Evolutionary conservation across 2,329 filamentous ascomycete species (phyloP).

Genomic region (Chalara sp.): DNA sequence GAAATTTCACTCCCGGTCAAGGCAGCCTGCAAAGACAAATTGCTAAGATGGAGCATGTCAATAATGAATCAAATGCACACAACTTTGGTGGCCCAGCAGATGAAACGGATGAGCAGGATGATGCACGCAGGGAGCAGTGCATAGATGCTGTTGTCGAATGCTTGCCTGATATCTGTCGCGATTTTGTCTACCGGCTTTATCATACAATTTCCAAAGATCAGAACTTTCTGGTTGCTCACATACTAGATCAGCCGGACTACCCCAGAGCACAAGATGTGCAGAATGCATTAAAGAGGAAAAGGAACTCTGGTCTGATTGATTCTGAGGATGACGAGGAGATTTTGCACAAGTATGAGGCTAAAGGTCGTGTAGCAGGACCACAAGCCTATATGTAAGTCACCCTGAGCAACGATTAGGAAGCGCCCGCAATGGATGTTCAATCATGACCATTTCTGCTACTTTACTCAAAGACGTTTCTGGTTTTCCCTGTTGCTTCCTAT

Average conservation of each 20-base stretch:
- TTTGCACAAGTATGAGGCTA: conserved; percentile 25
- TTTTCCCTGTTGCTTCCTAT: no score
- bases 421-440: no score
- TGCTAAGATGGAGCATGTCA: no score
- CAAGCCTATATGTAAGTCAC: conserved; percentile 1
- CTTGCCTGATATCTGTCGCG: conserved; percentile 40
- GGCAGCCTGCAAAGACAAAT: no score
- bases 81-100: no score
- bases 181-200: conserved; percentile 34
- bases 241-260: conserved; percentile 39
- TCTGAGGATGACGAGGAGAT: conserved; percentile 28
- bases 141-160: conserved; percentile 32
- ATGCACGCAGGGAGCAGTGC: conserved; percentile 9
- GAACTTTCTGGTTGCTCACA: conserved; percentile 25
- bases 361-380: conserved; percentile 19
- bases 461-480: no score
- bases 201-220: conserved; percentile 16
- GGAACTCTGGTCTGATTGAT: conserved; percentile 1
- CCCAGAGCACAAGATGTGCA: conserved; percentile 34
- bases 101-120: no score
- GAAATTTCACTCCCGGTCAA: no score
- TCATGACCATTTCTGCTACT: no score
- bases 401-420: no score
- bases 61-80: no score
- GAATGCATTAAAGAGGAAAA: conserved; percentile 29